These are phyloP conservation scores for Lippia alba DNA, from an alignment of 305 asterid species.

Conservation along the genomic window DNA sequence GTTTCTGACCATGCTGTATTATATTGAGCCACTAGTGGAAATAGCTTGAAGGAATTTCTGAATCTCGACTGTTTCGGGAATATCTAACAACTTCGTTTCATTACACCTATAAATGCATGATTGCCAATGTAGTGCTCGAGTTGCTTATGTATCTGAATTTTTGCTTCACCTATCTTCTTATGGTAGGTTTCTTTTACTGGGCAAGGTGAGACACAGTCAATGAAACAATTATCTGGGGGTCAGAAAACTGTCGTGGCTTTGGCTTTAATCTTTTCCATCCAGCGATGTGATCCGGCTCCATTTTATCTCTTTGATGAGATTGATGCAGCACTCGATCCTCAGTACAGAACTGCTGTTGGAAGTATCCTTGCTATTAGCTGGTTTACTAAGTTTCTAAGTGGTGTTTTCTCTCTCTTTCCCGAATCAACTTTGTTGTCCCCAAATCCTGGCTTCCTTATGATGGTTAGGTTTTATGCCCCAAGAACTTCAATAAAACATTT, in stretches of 20 bases:
- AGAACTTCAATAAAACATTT: slow-evolving; percentile 2
- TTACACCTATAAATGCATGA: slow-evolving; percentile 21
- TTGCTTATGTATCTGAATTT: slow-evolving; percentile 19
- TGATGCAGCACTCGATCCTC: slow-evolving; percentile 99
- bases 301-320: slow-evolving; percentile 99
- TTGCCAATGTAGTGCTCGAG: slow-evolving; percentile 4
- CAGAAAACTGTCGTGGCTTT: slow-evolving; percentile 99
- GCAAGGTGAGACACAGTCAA: slow-evolving; percentile 98
- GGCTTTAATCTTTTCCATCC: slow-evolving; percentile 94
- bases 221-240: slow-evolving; percentile 98
- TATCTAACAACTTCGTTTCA: slow-evolving; percentile 11
- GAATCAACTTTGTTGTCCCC: background rate
- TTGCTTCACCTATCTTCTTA: slow-evolving; percentile 19
- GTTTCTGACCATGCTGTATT: slow-evolving; percentile 19
- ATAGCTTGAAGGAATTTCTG: slow-evolving; percentile 14
- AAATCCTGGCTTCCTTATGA: slow-evolving; percentile 20
- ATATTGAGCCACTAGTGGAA: too few species aligned
- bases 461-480: background rate
- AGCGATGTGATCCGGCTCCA: slow-evolving; percentile 99
- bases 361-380: slow-evolving; percentile 72
- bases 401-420: background rate
- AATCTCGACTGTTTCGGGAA: background rate
- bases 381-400: slow-evolving; percentile 29
- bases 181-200: slow-evolving; percentile 95
- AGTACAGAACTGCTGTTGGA: slow-evolving; percentile 99